Percentiles rank a stretch among this genome's conserved stretches.
These are phyloP conservation scores for Tetradesmus obliquus DNA, from an alignment of 139 green algal genomes.

Conservation along the genomic window DNA sequence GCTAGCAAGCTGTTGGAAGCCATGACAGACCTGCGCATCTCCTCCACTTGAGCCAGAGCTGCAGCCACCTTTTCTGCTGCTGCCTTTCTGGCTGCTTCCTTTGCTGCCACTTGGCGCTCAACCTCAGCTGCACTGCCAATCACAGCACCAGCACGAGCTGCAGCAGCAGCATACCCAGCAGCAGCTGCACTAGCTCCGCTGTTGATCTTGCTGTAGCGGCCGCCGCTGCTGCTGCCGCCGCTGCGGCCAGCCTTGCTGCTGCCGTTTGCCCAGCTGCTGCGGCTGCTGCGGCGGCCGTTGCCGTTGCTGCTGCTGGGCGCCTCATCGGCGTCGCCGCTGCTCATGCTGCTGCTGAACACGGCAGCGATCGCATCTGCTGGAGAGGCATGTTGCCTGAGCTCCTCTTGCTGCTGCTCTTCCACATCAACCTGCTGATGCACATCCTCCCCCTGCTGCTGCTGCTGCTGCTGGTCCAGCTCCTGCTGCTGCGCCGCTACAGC, in stretches of 20 bases:
- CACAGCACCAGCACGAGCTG: not conserved
- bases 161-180: not conserved
- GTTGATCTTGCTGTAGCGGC: not conserved
- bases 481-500: not conserved
- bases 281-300: not conserved
- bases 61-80: conserved; percentile 36
- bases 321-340: not conserved
- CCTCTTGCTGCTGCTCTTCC: conserved; percentile 8
- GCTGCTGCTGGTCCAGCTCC: not conserved
- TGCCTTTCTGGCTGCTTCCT: conserved; percentile 27
- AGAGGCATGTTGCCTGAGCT: not conserved
- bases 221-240: not conserved
- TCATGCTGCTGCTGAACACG: conserved; percentile 1
- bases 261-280: not conserved
- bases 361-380: conserved; percentile 27
- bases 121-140: not conserved
- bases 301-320: not conserved
- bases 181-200: not conserved
- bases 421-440: not conserved
- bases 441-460: conserved; percentile 3
- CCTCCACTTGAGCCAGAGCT: conserved; percentile 32
- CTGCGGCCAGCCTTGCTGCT: not conserved
- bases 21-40: conserved; percentile 24
- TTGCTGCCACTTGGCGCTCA: not conserved
- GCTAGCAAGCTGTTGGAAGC: conserved; percentile 12